Evolutionary conservation across 2,329 filamentous ascomycete genomes (phyloP), one percentile per base, ranked within the genome.

Genomic region (Alternaria consortialis): DNA sequence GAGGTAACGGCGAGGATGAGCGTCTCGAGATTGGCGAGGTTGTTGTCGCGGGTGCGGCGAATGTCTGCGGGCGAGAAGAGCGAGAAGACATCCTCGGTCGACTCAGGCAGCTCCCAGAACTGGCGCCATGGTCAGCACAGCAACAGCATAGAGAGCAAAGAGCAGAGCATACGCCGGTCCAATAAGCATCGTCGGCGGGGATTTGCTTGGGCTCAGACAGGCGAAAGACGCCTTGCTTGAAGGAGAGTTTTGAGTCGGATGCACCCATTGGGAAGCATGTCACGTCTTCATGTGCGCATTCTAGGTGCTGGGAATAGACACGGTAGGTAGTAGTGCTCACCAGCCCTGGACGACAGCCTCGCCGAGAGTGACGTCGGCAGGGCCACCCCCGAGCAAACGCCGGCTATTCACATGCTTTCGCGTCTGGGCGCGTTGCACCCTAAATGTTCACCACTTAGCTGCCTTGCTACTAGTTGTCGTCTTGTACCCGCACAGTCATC

Each of bases 51-150:
- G 46, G 93, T 94, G 69, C 94, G 89, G 64, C 94, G 91, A 65
- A 97, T 94, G 64, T 84, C 82, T 46, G 80, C 88, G 6, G 93
- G 89, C 37, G 94, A 93, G 81, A 97, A 98, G 63, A 98, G 87
- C 76, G 93, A 97, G 83, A 98, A 98, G 74, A 99, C 90, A 83
- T 99, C 95, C 77, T 98, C 95, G 53, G 92, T 89, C 13, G 93
- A 94, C 80, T 98, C 95, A 64, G 95, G 95, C 43, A 99, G 89
- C 80, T 97, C 92, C 94, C 94, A 98, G 82, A 98, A 98, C 91
- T 97, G 62, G 55, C 25, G 37, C 20, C 27, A 31, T 31, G 36
- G 59, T 70, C 53, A 70, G 66, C 47, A 64, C 34, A 37, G 37
- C 39, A 42, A 42, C 39, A 58, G 63, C 39, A 56, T 7, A 17